Conservation (phyloP, 1,139 yeast species). For the Sugiyamaella paludigena region DNA sequence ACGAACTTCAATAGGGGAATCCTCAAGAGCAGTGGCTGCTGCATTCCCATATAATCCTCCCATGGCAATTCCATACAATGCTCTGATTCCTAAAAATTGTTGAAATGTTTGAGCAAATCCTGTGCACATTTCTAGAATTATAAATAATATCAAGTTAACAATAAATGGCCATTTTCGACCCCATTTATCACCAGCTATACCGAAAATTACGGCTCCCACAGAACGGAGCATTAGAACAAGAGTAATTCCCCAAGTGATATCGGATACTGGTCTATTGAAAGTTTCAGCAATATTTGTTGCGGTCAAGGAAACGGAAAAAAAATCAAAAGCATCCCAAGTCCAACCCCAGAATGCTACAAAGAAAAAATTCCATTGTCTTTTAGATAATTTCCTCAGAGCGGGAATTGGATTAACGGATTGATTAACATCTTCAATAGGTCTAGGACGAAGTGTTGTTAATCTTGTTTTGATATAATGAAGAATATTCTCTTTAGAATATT, state of each 20-base stretch:
- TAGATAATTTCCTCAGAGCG: conserved; percentile 46
- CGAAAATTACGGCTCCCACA: conserved; percentile 73
- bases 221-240: conserved; percentile 75
- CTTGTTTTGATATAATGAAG: conserved; percentile 42
- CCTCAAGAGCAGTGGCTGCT: conserved; percentile 66
- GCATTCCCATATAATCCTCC: conserved; percentile 72
- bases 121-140: conserved; percentile 64
- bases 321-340: conserved; percentile 81
- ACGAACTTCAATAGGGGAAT: conserved; percentile 57
- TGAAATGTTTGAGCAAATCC: conserved; percentile 64
- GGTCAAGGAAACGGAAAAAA: conserved; percentile 65
- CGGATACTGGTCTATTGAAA: conserved; percentile 49
- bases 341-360: conserved; percentile 65
- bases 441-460: conserved; percentile 45
- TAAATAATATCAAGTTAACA: conserved; percentile 50
- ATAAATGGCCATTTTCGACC: conserved; percentile 75
- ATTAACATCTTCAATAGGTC: conserved; percentile 30
- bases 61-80: conserved; percentile 65
- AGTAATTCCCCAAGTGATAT: conserved; percentile 78
- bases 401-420: conserved; percentile 54
- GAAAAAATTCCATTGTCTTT: conserved; percentile 61
- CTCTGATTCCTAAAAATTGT: conserved; percentile 69
- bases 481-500: conserved; percentile 31
- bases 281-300: conserved; percentile 55
- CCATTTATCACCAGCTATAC: conserved; percentile 61